phyloP scores from a whole-genome alignment of 495 filamentous ascomycete genomes.

The Collariella sp. region DNA sequence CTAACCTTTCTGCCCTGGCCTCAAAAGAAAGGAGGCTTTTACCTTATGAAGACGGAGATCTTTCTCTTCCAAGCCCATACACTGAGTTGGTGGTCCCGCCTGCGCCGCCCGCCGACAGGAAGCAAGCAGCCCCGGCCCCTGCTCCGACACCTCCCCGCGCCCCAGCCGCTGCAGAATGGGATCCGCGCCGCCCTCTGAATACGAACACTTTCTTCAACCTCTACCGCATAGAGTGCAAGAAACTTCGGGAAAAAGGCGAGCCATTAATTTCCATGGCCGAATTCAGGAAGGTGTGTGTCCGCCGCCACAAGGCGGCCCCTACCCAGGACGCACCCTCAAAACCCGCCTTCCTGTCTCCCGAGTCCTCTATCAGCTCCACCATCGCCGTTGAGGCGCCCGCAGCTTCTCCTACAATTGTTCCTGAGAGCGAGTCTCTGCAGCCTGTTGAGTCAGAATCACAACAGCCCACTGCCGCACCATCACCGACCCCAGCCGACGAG shows the following conservation, averaged over 20 bases:
- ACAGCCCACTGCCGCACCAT: conserved; percentile 21
- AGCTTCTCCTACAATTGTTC: too few relatives aligned
- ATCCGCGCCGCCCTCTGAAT: conserved; percentile 14
- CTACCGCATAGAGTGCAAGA: conserved; percentile 14
- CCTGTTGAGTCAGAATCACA: conserved; percentile 17
- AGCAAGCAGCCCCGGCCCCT: conserved; percentile 9
- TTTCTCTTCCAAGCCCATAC: conserved; percentile 20
- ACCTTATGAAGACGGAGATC: conserved; percentile 21
- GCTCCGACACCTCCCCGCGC: conserved; percentile 14
- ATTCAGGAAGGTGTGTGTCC: conserved; percentile 20
- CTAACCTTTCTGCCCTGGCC: conserved; percentile 11
- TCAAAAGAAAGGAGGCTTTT: conserved; percentile 18
- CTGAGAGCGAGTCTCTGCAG: conserved; percentile 10
- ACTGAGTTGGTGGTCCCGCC: conserved; percentile 21
- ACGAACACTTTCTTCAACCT: conserved; percentile 15
- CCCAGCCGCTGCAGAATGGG: conserved; percentile 14
- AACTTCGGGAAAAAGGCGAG: conserved; percentile 12
- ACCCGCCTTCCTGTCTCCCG: neutral
- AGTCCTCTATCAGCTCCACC: neutral
- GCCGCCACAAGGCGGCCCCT: conserved; percentile 13
- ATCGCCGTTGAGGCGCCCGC: neutral
- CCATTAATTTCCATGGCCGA: conserved; percentile 15
- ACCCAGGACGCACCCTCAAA: neutral
- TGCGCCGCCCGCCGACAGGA: neutral
- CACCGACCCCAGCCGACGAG: conserved; percentile 19